Evolutionary conservation across 129 eudicot species (phyloP).

Genomic region (Apium graveolens): DNA sequence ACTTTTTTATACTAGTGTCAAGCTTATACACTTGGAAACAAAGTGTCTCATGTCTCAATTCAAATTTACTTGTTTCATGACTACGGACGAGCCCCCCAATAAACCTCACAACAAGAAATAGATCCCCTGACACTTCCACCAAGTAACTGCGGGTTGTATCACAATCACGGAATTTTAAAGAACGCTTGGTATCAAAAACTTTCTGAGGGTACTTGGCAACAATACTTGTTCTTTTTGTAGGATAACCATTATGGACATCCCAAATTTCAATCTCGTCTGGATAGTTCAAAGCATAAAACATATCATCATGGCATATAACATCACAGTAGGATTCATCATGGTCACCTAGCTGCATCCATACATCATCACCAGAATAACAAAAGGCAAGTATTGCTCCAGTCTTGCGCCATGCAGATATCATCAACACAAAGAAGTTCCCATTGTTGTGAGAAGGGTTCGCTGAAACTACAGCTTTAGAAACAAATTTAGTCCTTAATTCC

Average conservation of each 20-base stretch:
- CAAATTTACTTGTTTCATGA: not conserved
- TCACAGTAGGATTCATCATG: not conserved
- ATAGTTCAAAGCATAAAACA: constrained; percentile 2
- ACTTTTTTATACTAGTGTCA: not conserved
- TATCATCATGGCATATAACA: constrained; percentile 6
- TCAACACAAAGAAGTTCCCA: constrained; percentile 7
- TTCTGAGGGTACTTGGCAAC: not conserved
- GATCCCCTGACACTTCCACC: constrained; percentile 1
- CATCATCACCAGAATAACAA: not conserved
- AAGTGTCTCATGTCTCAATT: not conserved
- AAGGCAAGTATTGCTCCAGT: not conserved
- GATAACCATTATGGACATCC: constrained; percentile 6
- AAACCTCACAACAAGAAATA: constrained; percentile 9
- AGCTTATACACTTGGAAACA: constrained; percentile 9
- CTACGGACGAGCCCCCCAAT: not conserved
- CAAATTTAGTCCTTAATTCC: not conserved
- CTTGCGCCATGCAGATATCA: not conserved
- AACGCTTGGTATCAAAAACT: not conserved
- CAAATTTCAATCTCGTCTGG: constrained; percentile 1
- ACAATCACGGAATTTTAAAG: not conserved
- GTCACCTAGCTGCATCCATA: not conserved
- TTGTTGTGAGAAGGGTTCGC: constrained; percentile 7
- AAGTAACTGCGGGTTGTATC: not conserved
- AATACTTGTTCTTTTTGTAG: not conserved
- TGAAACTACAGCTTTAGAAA: constrained; percentile 9